Percentiles rank a stretch among this genome's conserved stretches.
Evolutionary conservation across 2,329 filamentous ascomycete species (phyloP).

Genomic region (Aureobasidium musti): DNA sequence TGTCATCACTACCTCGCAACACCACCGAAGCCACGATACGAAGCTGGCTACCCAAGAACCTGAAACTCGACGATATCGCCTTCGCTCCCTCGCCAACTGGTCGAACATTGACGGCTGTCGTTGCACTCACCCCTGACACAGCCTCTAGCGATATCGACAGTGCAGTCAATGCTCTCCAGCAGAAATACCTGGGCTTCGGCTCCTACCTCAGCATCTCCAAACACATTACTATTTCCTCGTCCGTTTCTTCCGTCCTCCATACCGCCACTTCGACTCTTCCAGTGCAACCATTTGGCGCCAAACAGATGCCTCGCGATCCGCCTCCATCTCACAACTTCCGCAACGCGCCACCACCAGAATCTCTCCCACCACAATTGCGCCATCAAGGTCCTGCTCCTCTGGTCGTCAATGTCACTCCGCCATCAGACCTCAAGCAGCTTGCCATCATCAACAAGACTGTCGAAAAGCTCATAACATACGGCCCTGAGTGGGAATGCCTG

Average conservation of each 20-base stretch:
- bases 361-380: conserved; percentile 61
- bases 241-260: conserved; percentile 53
- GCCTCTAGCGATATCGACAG: conserved; percentile 80
- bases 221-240: conserved; percentile 40
- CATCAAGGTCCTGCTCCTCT: conserved; percentile 51
- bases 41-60: conserved; percentile 52
- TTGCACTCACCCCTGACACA: conserved; percentile 77
- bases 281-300: conserved; percentile 70
- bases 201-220: conserved; percentile 78
- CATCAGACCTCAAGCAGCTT: conserved; percentile 74
- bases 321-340: conserved; percentile 49
- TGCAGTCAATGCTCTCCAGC: conserved; percentile 74
- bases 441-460: conserved; percentile 85
- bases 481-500: conserved; percentile 83
- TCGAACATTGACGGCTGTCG: conserved; percentile 69
- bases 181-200: conserved; percentile 81
- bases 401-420: conserved; percentile 59
- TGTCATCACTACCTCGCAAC: conserved; percentile 56
- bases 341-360: conserved; percentile 51
- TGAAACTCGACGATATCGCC: conserved; percentile 74
- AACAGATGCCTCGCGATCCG: conserved; percentile 48
- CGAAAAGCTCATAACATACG: conserved; percentile 61
- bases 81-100: conserved; percentile 55
- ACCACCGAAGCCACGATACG: conserved; percentile 55
- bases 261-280: neutral